Evolutionary conservation across 352 stramenopile species (phyloP), one percentile per base, ranked within the genome.

Genomic region (Blastocystis sp.): DNA sequence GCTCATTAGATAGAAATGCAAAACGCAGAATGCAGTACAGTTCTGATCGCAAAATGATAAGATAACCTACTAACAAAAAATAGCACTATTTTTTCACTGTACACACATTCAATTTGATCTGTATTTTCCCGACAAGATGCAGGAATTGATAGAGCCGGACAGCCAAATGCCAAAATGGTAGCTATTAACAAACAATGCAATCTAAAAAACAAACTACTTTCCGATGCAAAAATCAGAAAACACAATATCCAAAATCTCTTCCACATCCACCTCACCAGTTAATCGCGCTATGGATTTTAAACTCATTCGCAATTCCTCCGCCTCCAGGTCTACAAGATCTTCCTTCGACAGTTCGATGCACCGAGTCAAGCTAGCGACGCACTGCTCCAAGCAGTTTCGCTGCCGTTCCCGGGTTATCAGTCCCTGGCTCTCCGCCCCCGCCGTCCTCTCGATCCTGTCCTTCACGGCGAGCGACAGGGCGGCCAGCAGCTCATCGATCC

Each of bases 171-270:
- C 29, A 34, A 66, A 34, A 66, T 66, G 6, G 59, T 26, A 66
- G 6, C 23, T 34, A 39, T 8, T 34, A 34, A 34, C 29, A 34
- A 34, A 34, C 29, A 34, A 34, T 34, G 29, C 29, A 34, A 34
- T 34, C 29, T 34, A 34, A 9, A 89, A 5, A 64, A 23, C 47
- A 41, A 87, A 84, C 82, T 87, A 96, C 92, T 96, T 96, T 76
- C 94, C 94, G 54, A 96, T 96, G 90, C 94, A 96, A 91, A 96
- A 96, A 76, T 96, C 93, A 0, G 91, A 88, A 87, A 96, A 96
- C 8, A 96, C 90, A 37, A 95, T 93, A 63, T 96, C 92, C 23
- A 96, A 91, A 50, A 96, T 93, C 43, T 96, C 93, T 91, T 96
- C 94, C 26, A 96, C 93, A 56, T 96, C 94, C 54, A 96, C 91